phyloP scores from a whole-genome alignment of 768 basidiomycete genomes.

The Gymnopilus dilepis region DNA sequence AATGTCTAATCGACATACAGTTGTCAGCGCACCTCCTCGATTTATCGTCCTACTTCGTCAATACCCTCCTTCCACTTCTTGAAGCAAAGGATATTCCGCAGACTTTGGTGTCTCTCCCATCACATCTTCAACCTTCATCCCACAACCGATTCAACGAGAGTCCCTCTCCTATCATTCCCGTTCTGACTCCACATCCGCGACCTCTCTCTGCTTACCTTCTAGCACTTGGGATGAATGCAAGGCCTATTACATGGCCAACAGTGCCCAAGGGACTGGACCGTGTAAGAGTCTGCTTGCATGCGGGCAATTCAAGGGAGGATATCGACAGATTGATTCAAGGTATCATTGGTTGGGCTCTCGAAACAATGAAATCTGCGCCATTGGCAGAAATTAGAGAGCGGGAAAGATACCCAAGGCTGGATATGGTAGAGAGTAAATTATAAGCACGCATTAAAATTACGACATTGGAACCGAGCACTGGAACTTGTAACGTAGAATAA shows the following conservation, averaged over 20 bases:
- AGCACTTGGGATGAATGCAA: constrained; percentile 61
- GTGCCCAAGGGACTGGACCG: constrained; percentile 87
- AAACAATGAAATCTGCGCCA: constrained; percentile 29
- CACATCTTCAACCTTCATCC: constrained; percentile 42
- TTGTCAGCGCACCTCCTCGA: constrained; percentile 45
- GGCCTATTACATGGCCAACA: constrained; percentile 86
- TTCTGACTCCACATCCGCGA: constrained; percentile 79
- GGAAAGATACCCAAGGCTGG: constrained; percentile 8
- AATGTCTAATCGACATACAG: constrained; percentile 20
- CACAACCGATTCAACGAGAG: constrained; percentile 14
- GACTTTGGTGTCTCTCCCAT: constrained; percentile 42
- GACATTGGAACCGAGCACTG: no score
- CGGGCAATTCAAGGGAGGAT: constrained; percentile 70
- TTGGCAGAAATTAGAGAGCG: neutral
- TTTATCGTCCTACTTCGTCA: constrained; percentile 48
- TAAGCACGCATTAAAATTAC: neutral
- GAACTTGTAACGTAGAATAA: no score
- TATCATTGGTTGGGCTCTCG: constrained; percentile 54
- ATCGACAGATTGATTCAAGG: constrained; percentile 61
- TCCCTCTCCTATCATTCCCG: constrained; percentile 82
- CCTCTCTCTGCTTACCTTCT: constrained; percentile 73
- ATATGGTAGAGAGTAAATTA: constrained; percentile 19
- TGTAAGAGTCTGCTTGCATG: constrained; percentile 88
- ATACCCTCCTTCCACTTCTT: constrained; percentile 37
- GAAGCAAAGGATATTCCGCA: constrained; percentile 35